Conservation (phyloP, 192 early-diverging fungal genomes). For the Mortierella alpina region DNA sequence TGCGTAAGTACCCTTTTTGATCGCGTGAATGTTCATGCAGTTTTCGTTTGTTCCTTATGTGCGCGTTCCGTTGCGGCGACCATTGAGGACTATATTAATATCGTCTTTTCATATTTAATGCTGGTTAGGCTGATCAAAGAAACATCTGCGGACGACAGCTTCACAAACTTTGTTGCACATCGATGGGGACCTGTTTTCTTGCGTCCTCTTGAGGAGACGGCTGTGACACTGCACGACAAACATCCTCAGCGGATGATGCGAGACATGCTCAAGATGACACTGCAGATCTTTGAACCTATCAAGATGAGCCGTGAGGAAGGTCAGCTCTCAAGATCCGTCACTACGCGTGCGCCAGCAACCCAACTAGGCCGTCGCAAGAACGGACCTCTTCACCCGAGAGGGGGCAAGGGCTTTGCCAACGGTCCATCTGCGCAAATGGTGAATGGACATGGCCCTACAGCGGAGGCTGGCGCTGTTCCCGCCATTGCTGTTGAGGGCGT, state of each 20-base stretch:
- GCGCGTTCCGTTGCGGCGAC: background rate
- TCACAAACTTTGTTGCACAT: slow-evolving; percentile 51
- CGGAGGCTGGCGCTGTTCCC: slow-evolving; percentile 7
- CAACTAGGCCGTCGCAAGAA: slow-evolving; percentile 20
- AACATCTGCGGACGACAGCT: slow-evolving; percentile 39
- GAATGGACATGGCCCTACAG: slow-evolving; percentile 13
- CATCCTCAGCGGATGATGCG: slow-evolving; percentile 55
- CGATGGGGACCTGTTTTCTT: slow-evolving; percentile 62
- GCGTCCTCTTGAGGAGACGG: slow-evolving; percentile 53
- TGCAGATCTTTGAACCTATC: slow-evolving; percentile 57
- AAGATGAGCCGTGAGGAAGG: slow-evolving; percentile 49
- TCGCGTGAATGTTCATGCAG: slow-evolving; percentile 2
- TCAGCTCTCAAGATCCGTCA: slow-evolving; percentile 43
- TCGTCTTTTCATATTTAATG: background rate
- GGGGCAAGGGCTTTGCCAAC: too few relatives aligned
- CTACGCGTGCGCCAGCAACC: slow-evolving; percentile 30
- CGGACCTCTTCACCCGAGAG: slow-evolving; percentile 6
- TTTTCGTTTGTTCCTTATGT: background rate
- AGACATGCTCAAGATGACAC: slow-evolving; percentile 58
- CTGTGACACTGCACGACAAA: slow-evolving; percentile 56
- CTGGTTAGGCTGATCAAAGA: slow-evolving; percentile 34
- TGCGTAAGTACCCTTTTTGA: slow-evolving; percentile 15
- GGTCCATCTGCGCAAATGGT: background rate
- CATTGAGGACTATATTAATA: background rate
- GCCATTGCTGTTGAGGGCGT: slow-evolving; percentile 31